A percentile compares a stretch with the other conserved stretches of the same genome.
Evolutionary conservation across 371 early-diverging fungal genomes (phyloP).

Genomic region (Saksenaea vasiformis): DNA sequence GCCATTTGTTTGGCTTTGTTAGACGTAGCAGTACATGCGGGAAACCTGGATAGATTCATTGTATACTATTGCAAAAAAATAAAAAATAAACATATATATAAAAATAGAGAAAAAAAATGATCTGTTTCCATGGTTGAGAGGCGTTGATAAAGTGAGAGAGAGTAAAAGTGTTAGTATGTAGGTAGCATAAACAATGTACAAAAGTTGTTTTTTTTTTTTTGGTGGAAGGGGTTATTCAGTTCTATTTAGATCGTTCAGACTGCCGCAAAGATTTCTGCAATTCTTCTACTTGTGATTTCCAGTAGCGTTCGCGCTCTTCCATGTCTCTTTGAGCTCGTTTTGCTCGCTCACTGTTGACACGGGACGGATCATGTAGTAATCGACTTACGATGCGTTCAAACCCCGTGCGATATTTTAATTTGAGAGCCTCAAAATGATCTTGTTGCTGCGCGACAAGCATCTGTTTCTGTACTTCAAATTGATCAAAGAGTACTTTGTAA

Average conservation of each 20-base stretch:
- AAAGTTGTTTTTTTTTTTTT: background rate
- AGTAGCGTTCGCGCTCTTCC: slow-evolving; percentile 18
- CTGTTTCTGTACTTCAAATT: slow-evolving; percentile 18
- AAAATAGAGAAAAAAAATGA: background rate
- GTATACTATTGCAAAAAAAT: background rate
- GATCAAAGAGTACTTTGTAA: background rate
- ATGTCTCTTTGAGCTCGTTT: slow-evolving; percentile 13
- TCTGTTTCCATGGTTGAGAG: background rate
- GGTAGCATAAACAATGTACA: background rate
- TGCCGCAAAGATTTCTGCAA: slow-evolving; percentile 6
- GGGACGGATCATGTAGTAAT: slow-evolving; percentile 14
- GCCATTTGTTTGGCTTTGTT: background rate
- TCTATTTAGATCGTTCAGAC: background rate
- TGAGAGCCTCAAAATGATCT: slow-evolving; percentile 20
- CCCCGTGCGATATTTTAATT: slow-evolving; percentile 17
- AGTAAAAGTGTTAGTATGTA: no score
- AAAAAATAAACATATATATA: background rate
- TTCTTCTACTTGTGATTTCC: slow-evolving; percentile 10
- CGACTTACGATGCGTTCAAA: slow-evolving; percentile 19
- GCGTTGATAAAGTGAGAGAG: no score
- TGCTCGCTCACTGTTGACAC: slow-evolving; percentile 14
- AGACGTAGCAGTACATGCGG: background rate
- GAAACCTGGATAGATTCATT: slow-evolving; percentile 1
- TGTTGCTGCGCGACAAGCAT: slow-evolving; percentile 12
- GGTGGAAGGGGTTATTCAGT: background rate